A percentile compares a stretch with the other conserved stretches of the same genome.
phyloP scores from a whole-genome alignment of 164 flowering plant genomes.

The Nelumbo lutea region DNA sequence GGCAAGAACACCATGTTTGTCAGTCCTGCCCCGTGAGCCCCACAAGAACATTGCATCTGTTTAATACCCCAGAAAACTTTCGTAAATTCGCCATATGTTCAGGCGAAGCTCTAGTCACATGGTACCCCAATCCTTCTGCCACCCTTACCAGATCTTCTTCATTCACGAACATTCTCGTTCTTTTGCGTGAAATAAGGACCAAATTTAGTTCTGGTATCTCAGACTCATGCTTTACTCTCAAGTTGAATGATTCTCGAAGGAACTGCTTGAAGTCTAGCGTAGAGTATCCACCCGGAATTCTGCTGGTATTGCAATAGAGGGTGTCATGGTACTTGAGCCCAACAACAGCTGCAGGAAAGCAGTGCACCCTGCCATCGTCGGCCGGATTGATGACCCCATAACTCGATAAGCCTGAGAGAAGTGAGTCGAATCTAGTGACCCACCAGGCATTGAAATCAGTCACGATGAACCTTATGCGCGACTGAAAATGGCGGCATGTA shows the following conservation, averaged over 20 bases:
- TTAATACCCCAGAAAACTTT: conserved; percentile 25
- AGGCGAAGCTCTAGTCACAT: conserved; percentile 19
- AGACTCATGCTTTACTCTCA: conserved; percentile 13
- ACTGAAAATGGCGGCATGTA: conserved; percentile 31
- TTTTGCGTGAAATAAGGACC: conserved; percentile 26
- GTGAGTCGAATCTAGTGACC: conserved; percentile 23
- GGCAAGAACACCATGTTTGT: conserved; percentile 41
- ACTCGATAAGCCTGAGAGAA: conserved; percentile 28
- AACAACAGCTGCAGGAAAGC: conserved; percentile 39
- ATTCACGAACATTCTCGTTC: conserved; percentile 29
- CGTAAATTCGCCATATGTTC: conserved; percentile 20
- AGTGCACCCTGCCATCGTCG: conserved; percentile 26
- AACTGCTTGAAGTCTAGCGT: conserved; percentile 32
- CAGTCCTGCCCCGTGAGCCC: conserved; percentile 51
- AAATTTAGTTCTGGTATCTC: conserved; percentile 21
- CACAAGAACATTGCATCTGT: conserved; percentile 37
- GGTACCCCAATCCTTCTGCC: conserved; percentile 31
- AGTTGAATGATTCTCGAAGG: conserved; percentile 23
- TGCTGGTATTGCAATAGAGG: conserved; percentile 22
- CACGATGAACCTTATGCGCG: conserved; percentile 25
- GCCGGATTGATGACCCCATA: conserved; percentile 26
- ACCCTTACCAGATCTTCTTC: conserved; percentile 27
- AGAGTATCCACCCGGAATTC: conserved; percentile 28
- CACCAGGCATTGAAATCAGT: conserved; percentile 27
- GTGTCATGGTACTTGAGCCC: conserved; percentile 35